Evolutionary conservation across 345 rosid genomes (phyloP), one percentile per base, ranked within the genome.

Genomic region (Lepidium didymum): DNA sequence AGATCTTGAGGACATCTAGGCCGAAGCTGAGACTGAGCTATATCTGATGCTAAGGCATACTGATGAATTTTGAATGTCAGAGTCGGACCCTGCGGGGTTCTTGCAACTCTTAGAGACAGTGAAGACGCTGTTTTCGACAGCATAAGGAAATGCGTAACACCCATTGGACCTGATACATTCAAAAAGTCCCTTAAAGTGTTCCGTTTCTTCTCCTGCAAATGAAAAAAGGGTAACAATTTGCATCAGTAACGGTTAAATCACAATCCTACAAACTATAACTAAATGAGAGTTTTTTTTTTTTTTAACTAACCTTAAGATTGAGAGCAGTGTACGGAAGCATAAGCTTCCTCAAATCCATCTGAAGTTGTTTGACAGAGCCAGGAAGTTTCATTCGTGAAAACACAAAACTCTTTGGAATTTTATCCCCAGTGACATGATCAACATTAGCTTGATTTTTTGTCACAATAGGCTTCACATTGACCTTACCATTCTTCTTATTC

Each of bases 271-370:
- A 57, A 51, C 10, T 21, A 15, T 1, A 38, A 18, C 43, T 52
- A 11, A 53, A 21, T 6, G 19, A 31, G 41, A 68, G 29, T 29
- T 43, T 15, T 19, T 2, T 43, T 15, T 19, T 2, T 29, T 29
- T 29, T 1, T 21, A 45, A 35, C 52, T 33, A 42, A 88, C 98
- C 92, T 87, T 93, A 19, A 93, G 82, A 40, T 67, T 90, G 74
- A 94, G 96, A 77, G 97, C 99, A 62, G 97, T 94, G 63, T 78
- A 86, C 3, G 99, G 99, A 68, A 89, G 95, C 97, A 94, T 94
- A 61, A 94, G 72, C 76, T 89, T 94, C 58, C 97, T 89, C 74
- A 94, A 70, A 69, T 94, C 92, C 92, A 87, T 78, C 61, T 87
- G 90, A 50, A 94, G 96, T 52, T 89, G 97, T 73, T 44, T 80